These are phyloP conservation scores for Heritiera littoralis DNA, from an alignment of 345 rosid genomes.

Conservation along the genomic window DNA sequence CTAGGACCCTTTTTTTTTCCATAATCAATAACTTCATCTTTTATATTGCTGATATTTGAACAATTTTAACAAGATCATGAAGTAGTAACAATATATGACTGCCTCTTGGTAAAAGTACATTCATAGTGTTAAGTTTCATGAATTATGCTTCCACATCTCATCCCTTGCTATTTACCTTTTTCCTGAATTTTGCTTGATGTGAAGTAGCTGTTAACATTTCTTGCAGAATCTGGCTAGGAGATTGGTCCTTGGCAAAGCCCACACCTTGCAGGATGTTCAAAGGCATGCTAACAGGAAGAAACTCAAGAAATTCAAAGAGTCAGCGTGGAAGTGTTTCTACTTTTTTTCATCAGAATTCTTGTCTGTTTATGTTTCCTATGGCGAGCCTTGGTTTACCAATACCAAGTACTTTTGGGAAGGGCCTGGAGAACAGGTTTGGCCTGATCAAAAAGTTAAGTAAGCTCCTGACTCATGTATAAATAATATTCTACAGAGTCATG, in stretches of 20 bases:
- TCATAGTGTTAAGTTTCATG: neutral
- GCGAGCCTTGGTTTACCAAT: slow-evolving; percentile 84
- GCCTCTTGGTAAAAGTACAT: neutral
- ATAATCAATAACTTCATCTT: neutral
- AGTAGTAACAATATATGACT: neutral
- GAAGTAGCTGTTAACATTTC: slow-evolving; percentile 16
- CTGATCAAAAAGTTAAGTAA: slow-evolving; percentile 82
- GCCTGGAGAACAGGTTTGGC: slow-evolving; percentile 83
- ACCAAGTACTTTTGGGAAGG: slow-evolving; percentile 82
- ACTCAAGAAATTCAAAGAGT: slow-evolving; percentile 77
- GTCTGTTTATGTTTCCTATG: slow-evolving; percentile 53
- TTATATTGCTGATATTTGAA: neutral
- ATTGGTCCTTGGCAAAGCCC: slow-evolving; percentile 56
- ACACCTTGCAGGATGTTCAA: slow-evolving; percentile 35
- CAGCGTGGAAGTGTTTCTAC: slow-evolving; percentile 90
- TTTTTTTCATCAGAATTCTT: slow-evolving; percentile 75
- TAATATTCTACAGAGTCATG: neutral
- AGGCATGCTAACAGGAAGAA: slow-evolving; percentile 49
- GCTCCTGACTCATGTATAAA: slow-evolving; percentile 22
- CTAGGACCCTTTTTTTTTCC: neutral
- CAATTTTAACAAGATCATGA: neutral
- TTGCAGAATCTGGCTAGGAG: slow-evolving; percentile 61
- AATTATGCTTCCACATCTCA: neutral
- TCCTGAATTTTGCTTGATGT: neutral
- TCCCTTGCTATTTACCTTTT: slow-evolving; percentile 7